phyloP scores from a whole-genome alignment of 257 asterid genomes.

The Plantago elongata region DNA sequence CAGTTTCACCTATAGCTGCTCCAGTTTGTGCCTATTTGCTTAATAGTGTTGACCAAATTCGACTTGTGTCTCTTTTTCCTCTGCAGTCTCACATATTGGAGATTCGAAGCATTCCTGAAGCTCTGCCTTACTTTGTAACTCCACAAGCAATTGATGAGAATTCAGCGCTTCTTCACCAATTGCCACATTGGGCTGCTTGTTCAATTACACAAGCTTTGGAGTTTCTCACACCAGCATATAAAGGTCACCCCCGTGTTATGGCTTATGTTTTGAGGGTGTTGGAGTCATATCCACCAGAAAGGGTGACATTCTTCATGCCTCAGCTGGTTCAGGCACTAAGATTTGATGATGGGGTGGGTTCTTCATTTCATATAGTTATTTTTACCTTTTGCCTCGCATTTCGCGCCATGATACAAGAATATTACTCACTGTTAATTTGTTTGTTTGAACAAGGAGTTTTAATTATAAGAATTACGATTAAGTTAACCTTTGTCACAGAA shows the following conservation, averaged over 20 bases:
- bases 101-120: constrained; percentile 84
- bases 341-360: constrained; percentile 88
- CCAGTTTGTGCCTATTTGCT: background rate
- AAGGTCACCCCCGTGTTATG: constrained; percentile 99
- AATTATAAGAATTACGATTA: background rate
- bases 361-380: constrained; percentile 22
- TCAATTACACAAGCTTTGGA: constrained; percentile 96
- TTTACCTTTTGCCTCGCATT: constrained; percentile 7
- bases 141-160: constrained; percentile 94
- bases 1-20: background rate
- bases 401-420: constrained; percentile 4
- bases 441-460: constrained; percentile 9
- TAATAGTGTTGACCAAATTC: constrained; percentile 13
- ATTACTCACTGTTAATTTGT: background rate
- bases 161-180: constrained; percentile 85
- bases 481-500: too few species aligned
- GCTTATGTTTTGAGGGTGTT: constrained; percentile 97
- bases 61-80: constrained; percentile 24
- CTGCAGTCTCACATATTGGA: constrained; percentile 69
- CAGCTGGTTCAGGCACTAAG: constrained; percentile 96
- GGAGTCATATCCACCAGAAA: constrained; percentile 96
- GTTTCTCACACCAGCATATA: constrained; percentile 91
- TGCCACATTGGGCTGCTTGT: constrained; percentile 99
- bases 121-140: constrained; percentile 92
- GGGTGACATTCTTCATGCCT: constrained; percentile 99